Percentiles rank a stretch among this genome's conserved stretches.
Evolutionary conservation across 257 asterid species (phyloP).

Genomic region (Paraleonurus japonicus): DNA sequence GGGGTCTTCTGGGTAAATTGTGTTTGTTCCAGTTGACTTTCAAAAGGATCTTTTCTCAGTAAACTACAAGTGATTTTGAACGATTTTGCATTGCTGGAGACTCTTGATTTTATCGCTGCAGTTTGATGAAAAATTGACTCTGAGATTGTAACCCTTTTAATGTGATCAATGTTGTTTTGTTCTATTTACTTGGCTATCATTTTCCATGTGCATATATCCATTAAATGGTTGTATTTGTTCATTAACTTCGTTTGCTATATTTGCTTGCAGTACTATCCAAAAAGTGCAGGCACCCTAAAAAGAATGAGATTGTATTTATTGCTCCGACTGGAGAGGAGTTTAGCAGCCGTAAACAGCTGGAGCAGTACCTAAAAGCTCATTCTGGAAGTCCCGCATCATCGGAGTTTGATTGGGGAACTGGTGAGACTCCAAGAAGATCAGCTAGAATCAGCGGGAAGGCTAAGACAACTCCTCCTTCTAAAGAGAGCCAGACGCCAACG

Average conservation of each 20-base stretch:
- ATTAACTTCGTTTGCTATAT: neutral
- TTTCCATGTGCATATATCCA: neutral
- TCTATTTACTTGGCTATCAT: neutral
- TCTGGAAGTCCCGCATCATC: constrained; percentile 64
- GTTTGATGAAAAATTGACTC: too few species aligned
- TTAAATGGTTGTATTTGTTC: neutral
- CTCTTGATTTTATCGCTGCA: too few species aligned
- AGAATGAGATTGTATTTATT: constrained; percentile 69
- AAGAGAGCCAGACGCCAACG: constrained; percentile 54
- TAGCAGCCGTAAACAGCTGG: constrained; percentile 63
- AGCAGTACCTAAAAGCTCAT: constrained; percentile 70
- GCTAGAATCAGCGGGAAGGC: constrained; percentile 83
- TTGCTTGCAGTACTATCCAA: constrained; percentile 58
- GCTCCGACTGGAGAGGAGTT: constrained; percentile 93
- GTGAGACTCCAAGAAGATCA: constrained; percentile 93
- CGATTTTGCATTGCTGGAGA: neutral
- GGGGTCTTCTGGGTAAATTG: neutral
- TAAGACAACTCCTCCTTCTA: constrained; percentile 61
- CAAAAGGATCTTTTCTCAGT: neutral
- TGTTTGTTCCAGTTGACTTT: neutral
- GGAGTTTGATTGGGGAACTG: constrained; percentile 95
- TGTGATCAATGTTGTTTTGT: neutral
- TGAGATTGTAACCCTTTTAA: too few species aligned
- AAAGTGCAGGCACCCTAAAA: constrained; percentile 60
- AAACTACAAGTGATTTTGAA: neutral